phyloP scores from a whole-genome alignment of 495 filamentous ascomycete genomes.

The Amphirosellinia nigrospora region DNA sequence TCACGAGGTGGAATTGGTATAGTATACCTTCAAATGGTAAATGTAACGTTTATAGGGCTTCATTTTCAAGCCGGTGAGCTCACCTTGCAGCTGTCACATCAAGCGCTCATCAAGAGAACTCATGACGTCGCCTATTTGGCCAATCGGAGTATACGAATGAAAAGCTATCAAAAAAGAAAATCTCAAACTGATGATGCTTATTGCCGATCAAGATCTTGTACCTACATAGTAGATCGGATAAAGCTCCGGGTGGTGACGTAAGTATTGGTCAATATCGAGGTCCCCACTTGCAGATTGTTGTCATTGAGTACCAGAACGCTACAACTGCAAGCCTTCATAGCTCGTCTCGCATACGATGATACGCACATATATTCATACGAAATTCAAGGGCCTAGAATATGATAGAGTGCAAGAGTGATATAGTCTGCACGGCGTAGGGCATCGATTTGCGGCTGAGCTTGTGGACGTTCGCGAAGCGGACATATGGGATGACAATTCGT shows the following conservation, averaged over 20 bases:
- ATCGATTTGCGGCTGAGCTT: no score
- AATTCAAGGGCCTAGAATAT: not conserved
- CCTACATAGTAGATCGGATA: not conserved
- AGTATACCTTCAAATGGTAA: not conserved
- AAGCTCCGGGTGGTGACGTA: conserved; percentile 19
- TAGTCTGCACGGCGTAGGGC: no score
- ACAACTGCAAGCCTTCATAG: no score
- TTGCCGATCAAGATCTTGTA: not conserved
- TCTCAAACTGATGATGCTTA: not conserved
- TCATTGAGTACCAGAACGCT: no score
- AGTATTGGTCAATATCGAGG: not conserved
- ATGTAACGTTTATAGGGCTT: not conserved
- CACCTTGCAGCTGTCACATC: not conserved
- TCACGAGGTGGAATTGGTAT: not conserved
- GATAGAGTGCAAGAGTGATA: no score
- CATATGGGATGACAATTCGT: not conserved
- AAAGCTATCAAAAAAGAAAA: not conserved
- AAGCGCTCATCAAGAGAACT: conserved; percentile 20
- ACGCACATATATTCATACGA: no score
- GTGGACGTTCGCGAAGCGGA: not conserved
- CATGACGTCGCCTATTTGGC: conserved; percentile 17
- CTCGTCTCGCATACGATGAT: no score
- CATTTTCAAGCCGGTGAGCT: not conserved
- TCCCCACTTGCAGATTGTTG: no score
- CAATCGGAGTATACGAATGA: not conserved